Percentiles rank a stretch among this genome's conserved stretches.
phyloP scores from a whole-genome alignment of 2,329 filamentous ascomycete species.

The Penicillium sp. region DNA sequence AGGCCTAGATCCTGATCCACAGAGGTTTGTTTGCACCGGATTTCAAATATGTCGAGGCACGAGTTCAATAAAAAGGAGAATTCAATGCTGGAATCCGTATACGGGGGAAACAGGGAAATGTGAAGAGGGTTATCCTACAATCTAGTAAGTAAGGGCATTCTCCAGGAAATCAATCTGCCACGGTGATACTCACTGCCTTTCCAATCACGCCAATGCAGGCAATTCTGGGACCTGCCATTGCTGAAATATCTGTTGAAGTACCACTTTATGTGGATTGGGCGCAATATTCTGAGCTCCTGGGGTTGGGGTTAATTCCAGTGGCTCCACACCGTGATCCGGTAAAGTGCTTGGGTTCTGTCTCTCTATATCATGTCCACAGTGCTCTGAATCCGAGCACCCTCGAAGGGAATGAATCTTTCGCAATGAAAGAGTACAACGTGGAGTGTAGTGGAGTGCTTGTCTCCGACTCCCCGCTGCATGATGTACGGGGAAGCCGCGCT shows the following conservation, averaged over 20 bases:
- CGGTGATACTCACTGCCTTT: slow-evolving; percentile 65
- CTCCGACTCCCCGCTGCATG: background rate
- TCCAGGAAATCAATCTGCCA: background rate
- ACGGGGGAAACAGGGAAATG: slow-evolving; percentile 80
- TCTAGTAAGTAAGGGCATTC: slow-evolving; percentile 7
- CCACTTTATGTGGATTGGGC: background rate
- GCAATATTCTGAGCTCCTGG: background rate
- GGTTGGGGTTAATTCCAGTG: background rate
- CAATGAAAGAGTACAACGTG: background rate
- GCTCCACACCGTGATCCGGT: background rate
- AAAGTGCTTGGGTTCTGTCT: slow-evolving; percentile 1
- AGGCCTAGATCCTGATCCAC: slow-evolving; percentile 83
- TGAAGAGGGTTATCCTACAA: slow-evolving; percentile 90
- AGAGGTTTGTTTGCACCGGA: slow-evolving; percentile 69
- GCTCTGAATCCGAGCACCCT: background rate
- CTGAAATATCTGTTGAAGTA: background rate
- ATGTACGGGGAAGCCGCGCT: background rate
- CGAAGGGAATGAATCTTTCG: background rate
- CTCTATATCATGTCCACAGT: background rate
- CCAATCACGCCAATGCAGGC: slow-evolving; percentile 92
- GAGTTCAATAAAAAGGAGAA: slow-evolving; percentile 88
- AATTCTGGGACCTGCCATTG: slow-evolving; percentile 65
- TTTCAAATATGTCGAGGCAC: slow-evolving; percentile 89
- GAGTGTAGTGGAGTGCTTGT: slow-evolving; percentile 2
- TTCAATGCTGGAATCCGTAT: slow-evolving; percentile 64